A percentile compares a stretch with the other conserved stretches of the same genome.
phyloP scores from a whole-genome alignment of 768 basidiomycete genomes.

The Postia placenta region DNA sequence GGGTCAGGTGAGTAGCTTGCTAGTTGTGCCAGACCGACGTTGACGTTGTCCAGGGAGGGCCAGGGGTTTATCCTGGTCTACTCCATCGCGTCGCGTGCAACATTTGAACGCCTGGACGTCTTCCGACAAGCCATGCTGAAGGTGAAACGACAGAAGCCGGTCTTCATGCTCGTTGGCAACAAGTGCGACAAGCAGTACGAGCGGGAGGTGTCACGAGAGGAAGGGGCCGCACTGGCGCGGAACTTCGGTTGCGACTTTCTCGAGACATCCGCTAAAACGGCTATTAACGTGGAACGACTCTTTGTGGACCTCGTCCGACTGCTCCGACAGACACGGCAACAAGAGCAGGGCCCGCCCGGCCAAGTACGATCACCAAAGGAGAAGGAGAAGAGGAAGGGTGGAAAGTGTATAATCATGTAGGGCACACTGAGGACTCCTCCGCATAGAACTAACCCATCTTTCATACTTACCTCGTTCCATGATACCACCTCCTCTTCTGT shows the following conservation, averaged over 20 bases:
- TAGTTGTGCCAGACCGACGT: background rate
- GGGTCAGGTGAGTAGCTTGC: conserved; percentile 72
- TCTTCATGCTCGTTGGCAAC: conserved; percentile 95
- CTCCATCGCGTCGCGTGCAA: conserved; percentile 90
- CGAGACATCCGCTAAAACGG: conserved; percentile 95
- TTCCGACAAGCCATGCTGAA: conserved; percentile 88
- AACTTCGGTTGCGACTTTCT: conserved; percentile 89
- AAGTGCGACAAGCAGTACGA: conserved; percentile 91
- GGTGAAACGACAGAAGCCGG: conserved; percentile 79
- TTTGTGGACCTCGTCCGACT: conserved; percentile 85
- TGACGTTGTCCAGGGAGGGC: conserved; percentile 60
- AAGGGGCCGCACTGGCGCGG: conserved; percentile 76
- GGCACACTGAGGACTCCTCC: conserved; percentile 60
- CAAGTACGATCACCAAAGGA: conserved; percentile 18
- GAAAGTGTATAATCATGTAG: conserved; percentile 80
- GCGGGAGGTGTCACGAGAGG: conserved; percentile 87
- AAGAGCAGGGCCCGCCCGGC: conserved; percentile 36
- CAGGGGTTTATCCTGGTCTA: conserved; percentile 98
- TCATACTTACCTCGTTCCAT: conserved; percentile 66
- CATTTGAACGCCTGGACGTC: conserved; percentile 85
- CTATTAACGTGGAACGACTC: conserved; percentile 85
- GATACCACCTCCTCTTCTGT: conserved; percentile 59
- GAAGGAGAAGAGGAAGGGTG: conserved; percentile 41
- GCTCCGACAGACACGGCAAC: conserved; percentile 61
- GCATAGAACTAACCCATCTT: conserved; percentile 54